phyloP scores from a whole-genome alignment of 305 asterid species.

The Fraxinus paxiana region DNA sequence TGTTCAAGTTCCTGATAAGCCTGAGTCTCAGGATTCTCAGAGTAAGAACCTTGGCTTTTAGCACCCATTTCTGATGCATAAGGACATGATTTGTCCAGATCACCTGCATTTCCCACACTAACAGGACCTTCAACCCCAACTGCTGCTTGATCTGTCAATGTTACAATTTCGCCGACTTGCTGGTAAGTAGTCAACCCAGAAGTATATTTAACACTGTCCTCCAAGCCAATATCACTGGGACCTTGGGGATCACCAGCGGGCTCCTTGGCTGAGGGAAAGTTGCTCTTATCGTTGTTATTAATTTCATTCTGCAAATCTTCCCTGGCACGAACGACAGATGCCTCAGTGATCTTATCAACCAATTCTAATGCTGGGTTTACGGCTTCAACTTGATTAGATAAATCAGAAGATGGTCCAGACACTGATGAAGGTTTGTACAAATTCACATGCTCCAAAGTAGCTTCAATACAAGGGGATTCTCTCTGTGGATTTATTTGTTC shows the following conservation, averaged over 20 bases:
- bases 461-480: conserved; percentile 31
- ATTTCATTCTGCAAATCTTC: conserved; percentile 35
- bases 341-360: conserved; percentile 31
- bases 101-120: conserved; percentile 20
- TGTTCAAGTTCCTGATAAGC: conserved; percentile 29
- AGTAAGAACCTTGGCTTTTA: conserved; percentile 34
- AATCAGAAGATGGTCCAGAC: conserved; percentile 30
- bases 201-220: conserved; percentile 31
- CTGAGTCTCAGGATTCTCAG: conserved; percentile 26
- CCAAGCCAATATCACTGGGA: conserved; percentile 31
- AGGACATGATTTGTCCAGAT: conserved; percentile 32
- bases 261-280: conserved; percentile 27
- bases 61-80: conserved; percentile 31
- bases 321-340: conserved; percentile 31
- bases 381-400: conserved; percentile 35
- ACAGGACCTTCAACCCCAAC: conserved; percentile 26
- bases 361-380: conserved; percentile 29
- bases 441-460: conserved; percentile 26
- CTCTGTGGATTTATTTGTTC: conserved; percentile 34
- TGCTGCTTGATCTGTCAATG: conserved; percentile 30
- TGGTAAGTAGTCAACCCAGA: conserved; percentile 33
- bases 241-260: conserved; percentile 27
- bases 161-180: conserved; percentile 32
- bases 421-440: conserved; percentile 23
- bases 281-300: conserved; percentile 24